Evolutionary conservation across 805 yeast genomes (phyloP).

Genomic region (Zygoascus biomembranicola): DNA sequence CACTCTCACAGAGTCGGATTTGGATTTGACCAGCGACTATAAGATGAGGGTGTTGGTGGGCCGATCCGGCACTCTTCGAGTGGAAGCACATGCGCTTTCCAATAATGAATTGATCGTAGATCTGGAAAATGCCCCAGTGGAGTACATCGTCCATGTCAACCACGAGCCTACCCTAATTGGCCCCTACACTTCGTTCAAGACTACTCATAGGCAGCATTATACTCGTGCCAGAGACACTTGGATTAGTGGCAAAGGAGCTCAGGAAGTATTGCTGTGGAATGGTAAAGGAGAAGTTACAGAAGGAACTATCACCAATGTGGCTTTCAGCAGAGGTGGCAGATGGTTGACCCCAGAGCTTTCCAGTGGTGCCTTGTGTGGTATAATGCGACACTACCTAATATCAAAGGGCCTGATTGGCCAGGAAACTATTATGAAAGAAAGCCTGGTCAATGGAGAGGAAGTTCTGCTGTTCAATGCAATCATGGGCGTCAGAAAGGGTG

Average conservation of each 20-base stretch:
- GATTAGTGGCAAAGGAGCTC: constrained; percentile 18
- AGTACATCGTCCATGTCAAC: constrained; percentile 62
- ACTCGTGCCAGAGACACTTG: constrained; percentile 48
- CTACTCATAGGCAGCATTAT: constrained; percentile 64
- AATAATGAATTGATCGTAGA: constrained; percentile 25
- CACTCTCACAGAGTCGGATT: constrained; percentile 23
- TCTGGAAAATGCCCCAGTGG: constrained; percentile 12
- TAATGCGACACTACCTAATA: constrained; percentile 58
- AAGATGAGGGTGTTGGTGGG: constrained; percentile 42
- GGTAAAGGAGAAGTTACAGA: constrained; percentile 57
- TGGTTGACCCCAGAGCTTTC: constrained; percentile 82
- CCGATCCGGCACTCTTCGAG: constrained; percentile 30
- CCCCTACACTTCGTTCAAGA: constrained; percentile 81
- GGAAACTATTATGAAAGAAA: constrained; percentile 37
- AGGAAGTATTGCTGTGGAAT: constrained; percentile 69
- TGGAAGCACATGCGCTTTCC: constrained; percentile 31
- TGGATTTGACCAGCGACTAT: constrained; percentile 27
- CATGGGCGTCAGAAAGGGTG: constrained; percentile 48
- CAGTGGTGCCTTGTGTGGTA: constrained; percentile 80
- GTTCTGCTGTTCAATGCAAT: constrained; percentile 74
- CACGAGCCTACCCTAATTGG: constrained; percentile 44
- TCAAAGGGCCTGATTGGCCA: constrained; percentile 46
- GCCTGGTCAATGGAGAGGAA: constrained; percentile 56
- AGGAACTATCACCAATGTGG: constrained; percentile 77
- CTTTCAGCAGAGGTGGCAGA: constrained; percentile 42